A percentile compares a stretch with the other conserved stretches of the same genome.
These are phyloP conservation scores for Agaricus blazei DNA, from an alignment of 768 basidiomycete species.

Conservation along the genomic window DNA sequence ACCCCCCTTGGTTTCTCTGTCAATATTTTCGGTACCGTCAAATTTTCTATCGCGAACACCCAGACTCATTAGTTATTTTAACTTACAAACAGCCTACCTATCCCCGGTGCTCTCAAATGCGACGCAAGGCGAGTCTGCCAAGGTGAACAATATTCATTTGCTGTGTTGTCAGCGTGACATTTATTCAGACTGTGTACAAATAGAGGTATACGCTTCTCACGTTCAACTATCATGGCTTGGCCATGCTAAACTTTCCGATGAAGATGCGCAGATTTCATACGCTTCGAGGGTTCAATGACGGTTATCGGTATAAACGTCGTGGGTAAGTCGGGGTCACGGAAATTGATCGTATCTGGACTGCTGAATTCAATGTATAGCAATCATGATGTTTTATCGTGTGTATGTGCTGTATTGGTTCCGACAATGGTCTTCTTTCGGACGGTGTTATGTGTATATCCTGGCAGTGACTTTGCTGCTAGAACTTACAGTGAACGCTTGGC, in stretches of 20 bases:
- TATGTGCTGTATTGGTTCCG: slow-evolving; percentile 30
- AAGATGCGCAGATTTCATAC: slow-evolving; percentile 42
- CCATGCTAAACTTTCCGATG: background rate
- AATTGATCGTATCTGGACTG: background rate
- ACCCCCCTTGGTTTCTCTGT: slow-evolving; percentile 59
- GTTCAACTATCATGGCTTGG: background rate
- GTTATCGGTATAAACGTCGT: slow-evolving; percentile 47
- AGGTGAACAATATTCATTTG: background rate
- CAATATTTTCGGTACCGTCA: slow-evolving; percentile 40
- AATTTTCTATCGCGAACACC: background rate
- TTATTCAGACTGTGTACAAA: background rate
- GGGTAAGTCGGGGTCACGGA: slow-evolving; percentile 17
- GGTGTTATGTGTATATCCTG: slow-evolving; percentile 21
- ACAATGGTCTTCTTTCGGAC: slow-evolving; percentile 9
- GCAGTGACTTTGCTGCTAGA: slow-evolving; percentile 34
- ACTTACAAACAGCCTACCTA: slow-evolving; percentile 30
- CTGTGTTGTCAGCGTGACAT: background rate
- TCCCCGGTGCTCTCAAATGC: slow-evolving; percentile 33
- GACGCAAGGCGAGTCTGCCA: slow-evolving; percentile 17
- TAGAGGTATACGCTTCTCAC: slow-evolving; percentile 3
- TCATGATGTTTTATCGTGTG: slow-evolving; percentile 57
- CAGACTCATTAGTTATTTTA: background rate
- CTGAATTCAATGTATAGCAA: slow-evolving; percentile 13
- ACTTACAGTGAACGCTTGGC: slow-evolving; percentile 44
- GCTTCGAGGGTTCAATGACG: slow-evolving; percentile 44